These are phyloP conservation scores for Puccinia hordei DNA, from an alignment of 1,284 basidiomycete species.

Conservation along the genomic window DNA sequence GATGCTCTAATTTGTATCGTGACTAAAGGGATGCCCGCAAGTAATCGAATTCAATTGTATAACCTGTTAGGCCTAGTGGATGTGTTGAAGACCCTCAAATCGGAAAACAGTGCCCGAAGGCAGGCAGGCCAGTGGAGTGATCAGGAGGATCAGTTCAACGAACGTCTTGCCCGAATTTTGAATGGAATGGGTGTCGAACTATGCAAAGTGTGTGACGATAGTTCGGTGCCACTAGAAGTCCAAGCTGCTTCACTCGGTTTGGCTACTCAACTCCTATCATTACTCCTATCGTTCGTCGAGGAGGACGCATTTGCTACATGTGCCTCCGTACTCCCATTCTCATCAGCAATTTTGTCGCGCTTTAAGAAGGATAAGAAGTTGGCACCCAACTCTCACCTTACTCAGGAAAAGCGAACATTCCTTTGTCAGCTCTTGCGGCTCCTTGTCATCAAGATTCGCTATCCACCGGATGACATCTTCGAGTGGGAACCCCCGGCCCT, in stretches of 20 bases:
- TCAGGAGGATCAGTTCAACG: conserved; percentile 79
- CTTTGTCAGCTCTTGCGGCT: conserved; percentile 77
- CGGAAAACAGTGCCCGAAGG: conserved; percentile 69
- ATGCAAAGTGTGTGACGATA: conserved; percentile 74
- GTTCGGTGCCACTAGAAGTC: conserved; percentile 58
- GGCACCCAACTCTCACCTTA: conserved; percentile 69
- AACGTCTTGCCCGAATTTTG: conserved; percentile 80
- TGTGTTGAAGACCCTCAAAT: conserved; percentile 74
- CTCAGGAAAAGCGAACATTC: conserved; percentile 73
- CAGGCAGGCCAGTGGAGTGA: conserved; percentile 65
- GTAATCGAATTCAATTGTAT: conserved; percentile 86
- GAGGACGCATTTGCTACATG: conserved; percentile 86
- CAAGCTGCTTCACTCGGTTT: conserved; percentile 71
- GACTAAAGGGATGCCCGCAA: conserved; percentile 86
- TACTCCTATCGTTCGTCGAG: conserved; percentile 83
- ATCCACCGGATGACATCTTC: conserved; percentile 63
- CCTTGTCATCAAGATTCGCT: conserved; percentile 73
- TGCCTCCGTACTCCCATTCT: conserved; percentile 77
- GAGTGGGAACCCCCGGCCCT: conserved; percentile 87
- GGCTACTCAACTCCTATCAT: conserved; percentile 73
- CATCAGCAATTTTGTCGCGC: conserved; percentile 74
- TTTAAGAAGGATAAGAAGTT: conserved; percentile 77
- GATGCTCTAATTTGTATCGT: conserved; percentile 79
- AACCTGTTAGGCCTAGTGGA: conserved; percentile 82
- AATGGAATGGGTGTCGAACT: conserved; percentile 83